A percentile compares a stretch with the other conserved stretches of the same genome.
These are phyloP conservation scores for Carallia brachiata DNA, from an alignment of 345 rosid genomes.

Conservation along the genomic window DNA sequence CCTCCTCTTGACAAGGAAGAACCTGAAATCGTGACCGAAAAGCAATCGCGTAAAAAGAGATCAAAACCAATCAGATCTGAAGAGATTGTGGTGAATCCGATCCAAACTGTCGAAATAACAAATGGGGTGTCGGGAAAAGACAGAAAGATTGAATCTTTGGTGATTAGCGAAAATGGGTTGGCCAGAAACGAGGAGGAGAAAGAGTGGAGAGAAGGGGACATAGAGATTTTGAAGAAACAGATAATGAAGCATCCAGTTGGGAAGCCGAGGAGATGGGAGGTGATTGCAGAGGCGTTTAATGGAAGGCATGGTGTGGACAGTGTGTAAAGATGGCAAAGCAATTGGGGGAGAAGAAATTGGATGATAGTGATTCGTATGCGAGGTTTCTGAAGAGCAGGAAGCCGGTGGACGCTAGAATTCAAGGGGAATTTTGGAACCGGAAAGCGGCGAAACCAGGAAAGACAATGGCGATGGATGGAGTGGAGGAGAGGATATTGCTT, in stretches of 20 bases:
- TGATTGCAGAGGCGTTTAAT: constrained; percentile 62
- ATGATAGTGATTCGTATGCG: constrained; percentile 64
- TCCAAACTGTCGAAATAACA: background rate
- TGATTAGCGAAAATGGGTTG: constrained; percentile 23
- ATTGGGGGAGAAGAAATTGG: constrained; percentile 63
- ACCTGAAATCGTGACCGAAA: constrained; percentile 44
- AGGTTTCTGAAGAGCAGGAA: constrained; percentile 83
- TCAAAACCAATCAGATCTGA: constrained; percentile 43
- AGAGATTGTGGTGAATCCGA: constrained; percentile 12
- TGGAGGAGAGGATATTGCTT: constrained; percentile 72
- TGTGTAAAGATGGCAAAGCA: constrained; percentile 83
- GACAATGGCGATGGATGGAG: constrained; percentile 44
- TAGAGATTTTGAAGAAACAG: constrained; percentile 73
- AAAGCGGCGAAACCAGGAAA: constrained; percentile 17
- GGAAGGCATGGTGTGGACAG: constrained; percentile 64
- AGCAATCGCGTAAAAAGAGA: constrained; percentile 44
- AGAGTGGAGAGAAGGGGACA: constrained; percentile 78
- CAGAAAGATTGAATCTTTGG: constrained; percentile 26
- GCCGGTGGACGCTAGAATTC: constrained; percentile 48
- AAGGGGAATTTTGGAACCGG: constrained; percentile 22
- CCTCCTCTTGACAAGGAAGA: constrained; percentile 35
- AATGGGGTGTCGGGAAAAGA: constrained; percentile 29
- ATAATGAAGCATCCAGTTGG: constrained; percentile 78
- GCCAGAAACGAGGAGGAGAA: constrained; percentile 35
- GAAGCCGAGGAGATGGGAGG: constrained; percentile 85